Evolutionary conservation across 179 eudicot genomes (phyloP), one percentile per base, ranked within the genome.

Genomic region (Beta macrorhiza): DNA sequence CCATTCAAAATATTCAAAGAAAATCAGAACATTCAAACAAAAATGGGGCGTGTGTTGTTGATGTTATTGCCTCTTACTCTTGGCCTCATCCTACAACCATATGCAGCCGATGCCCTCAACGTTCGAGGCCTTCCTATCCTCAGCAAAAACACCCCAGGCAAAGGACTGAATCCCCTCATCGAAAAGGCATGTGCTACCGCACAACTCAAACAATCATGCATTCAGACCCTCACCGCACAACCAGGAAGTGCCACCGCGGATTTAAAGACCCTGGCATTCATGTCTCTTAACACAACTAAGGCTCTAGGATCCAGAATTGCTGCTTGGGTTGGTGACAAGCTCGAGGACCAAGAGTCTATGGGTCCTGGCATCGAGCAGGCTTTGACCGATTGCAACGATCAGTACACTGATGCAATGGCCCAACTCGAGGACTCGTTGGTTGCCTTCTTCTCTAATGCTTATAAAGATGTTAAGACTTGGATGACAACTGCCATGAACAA

Each of bases 361-460:
- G 77, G 84, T 0, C 74, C 80, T 0, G 57, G 75, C 7, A 52
- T 82, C 1, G 84, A 85, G 16, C 84, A 85, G 22, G 87, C 82
- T 2, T 62, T 82, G 37, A 82, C 77, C 0, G 87, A 85, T 47
- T 85, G 87, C 29, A 19, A 49, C 0, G 87, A 85, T 1, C 87
- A 85, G 12, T 85, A 85, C 84, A 78, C 55, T 1, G 84, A 85
- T 69, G 87, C 87, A 13, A 71, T 78, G 80, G 87, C 84, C 14
- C 84, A 85, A 62, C 74, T 82, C 37, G 87, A 82, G 53, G 82
- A 85, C 53, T 78, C 87, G 0, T 67, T 85, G 69, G 82, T 82
- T 0, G 87, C 87, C 1, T 85, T 85, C 49, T 85, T 82, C 42
- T 71, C 87, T 1, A 85, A 82, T 6, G 82, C 80, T 0, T 69